phyloP scores from a whole-genome alignment of 768 basidiomycete species.

The Coprinopsis strossmayeri region DNA sequence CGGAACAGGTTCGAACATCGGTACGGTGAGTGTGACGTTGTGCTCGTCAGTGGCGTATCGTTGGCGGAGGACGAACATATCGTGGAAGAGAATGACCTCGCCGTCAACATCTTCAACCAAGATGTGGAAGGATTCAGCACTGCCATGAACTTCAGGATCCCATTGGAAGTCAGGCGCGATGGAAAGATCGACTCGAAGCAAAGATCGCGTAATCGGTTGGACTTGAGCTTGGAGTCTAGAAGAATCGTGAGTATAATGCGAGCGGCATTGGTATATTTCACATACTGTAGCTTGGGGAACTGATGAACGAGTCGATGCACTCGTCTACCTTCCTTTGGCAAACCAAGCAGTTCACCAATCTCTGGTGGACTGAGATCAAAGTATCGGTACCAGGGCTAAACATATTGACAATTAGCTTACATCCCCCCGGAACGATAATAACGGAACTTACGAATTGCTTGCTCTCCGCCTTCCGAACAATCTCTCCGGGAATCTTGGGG shows the following conservation, averaged over 20 bases:
- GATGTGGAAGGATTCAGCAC: conserved; percentile 87
- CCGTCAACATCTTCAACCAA: conserved; percentile 97
- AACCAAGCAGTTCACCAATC: conserved; percentile 90
- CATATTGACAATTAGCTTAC: background rate
- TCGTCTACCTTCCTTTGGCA: conserved; percentile 87
- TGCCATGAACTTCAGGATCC: conserved; percentile 91
- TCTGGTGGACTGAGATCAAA: conserved; percentile 90
- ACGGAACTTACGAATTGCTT: conserved; percentile 80
- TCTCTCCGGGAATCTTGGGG: conserved; percentile 80
- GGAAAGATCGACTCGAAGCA: conserved; percentile 87
- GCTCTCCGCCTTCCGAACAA: conserved; percentile 86
- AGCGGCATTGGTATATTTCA: conserved; percentile 7
- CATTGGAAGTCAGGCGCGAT: conserved; percentile 98
- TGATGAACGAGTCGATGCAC: conserved; percentile 92
- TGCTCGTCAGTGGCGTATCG: conserved; percentile 92
- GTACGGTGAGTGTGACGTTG: conserved; percentile 89
- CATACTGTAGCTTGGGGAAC: conserved; percentile 91
- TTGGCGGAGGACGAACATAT: conserved; percentile 86
- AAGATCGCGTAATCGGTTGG: conserved; percentile 90
- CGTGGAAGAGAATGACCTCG: conserved; percentile 93
- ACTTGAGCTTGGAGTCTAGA: conserved; percentile 87
- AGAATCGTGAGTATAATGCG: background rate
- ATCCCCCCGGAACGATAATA: background rate
- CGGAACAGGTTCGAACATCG: conserved; percentile 95
- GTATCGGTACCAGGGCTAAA: conserved; percentile 91